Evolutionary conservation across 148 eudicot species (phyloP), one percentile per base, ranked within the genome.

Genomic region (Beta vulgaris): DNA sequence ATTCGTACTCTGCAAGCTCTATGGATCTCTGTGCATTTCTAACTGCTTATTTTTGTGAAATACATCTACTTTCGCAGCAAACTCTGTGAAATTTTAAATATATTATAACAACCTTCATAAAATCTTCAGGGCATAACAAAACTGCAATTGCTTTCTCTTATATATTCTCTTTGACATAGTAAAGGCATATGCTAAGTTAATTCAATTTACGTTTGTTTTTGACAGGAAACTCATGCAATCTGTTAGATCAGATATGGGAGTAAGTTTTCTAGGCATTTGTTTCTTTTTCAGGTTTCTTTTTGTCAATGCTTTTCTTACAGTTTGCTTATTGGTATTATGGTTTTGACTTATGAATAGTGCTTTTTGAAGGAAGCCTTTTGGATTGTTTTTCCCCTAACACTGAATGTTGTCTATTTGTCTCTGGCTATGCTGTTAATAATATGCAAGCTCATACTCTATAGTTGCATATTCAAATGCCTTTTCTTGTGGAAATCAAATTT

Each of bases 221-320:
- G 36, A 57, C 76, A 80, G 83, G 76, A 72, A 72, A 65, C 28
- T 42, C 35, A 68, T 55, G 43, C 62, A 57, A 66, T 72, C 79
- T 64, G 71, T 69, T 23, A 67, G 44, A 76, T 65, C 68, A 71
- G 7, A 44, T 46, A 14, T 71, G 31, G 21, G 0, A 76, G 83
- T 80, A 80, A 80, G 14, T 35, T 1, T 71, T 48, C 0, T 4
- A 14, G 53, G 55, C 32, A 14, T 15, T 49, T 49, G 53, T 65
- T 51, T 48, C 36, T 23, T 65, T 35, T 51, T 65, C 13, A 35
- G 35, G 29, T 42, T 18, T 31, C 29, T 31, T 66, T 32, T 36
- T 13, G 6, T 21, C 23, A 21, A 34, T 62, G 12, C 13, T 58
- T 12, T 53, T 51, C 25, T 19, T 34, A 25, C 25, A 28, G 16